phyloP scores from a whole-genome alignment of 75 land plant genomes.

The Picea sitchensis region DNA sequence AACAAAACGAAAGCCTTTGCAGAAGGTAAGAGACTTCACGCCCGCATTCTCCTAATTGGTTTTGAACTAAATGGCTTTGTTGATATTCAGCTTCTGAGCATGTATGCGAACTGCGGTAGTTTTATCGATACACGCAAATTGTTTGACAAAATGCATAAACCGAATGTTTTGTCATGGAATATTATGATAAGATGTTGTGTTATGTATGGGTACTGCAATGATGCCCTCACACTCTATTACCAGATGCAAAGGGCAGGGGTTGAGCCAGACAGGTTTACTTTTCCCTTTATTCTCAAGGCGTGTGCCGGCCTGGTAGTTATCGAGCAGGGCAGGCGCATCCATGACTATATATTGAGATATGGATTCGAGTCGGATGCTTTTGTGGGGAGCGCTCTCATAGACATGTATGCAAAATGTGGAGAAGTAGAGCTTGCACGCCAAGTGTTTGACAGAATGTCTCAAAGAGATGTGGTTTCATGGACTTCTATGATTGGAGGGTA shows the following conservation, averaged over 20 bases:
- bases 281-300: constrained; percentile 30
- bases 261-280: constrained; percentile 23
- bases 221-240: constrained; percentile 29
- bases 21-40: constrained; percentile 8
- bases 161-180: constrained; percentile 28
- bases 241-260: constrained; percentile 15
- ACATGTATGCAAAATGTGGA: constrained; percentile 37
- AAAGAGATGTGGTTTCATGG: constrained; percentile 32
- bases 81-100: neutral
- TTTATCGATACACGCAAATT: neutral
- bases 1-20: neutral
- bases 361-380: constrained; percentile 29
- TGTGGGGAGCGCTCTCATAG: constrained; percentile 31
- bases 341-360: constrained; percentile 6
- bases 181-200: constrained; percentile 40
- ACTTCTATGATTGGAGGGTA: constrained; percentile 25
- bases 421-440: constrained; percentile 10
- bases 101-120: neutral
- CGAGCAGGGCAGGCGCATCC: constrained; percentile 22
- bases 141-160: constrained; percentile 1
- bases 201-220: constrained; percentile 10
- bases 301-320: constrained; percentile 12
- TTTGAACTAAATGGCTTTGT: neutral
- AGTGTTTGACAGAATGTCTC: constrained; percentile 30
- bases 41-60: neutral